These are phyloP conservation scores for Exophiala bonariae DNA, from an alignment of 2,329 filamentous ascomycete genomes.

Conservation along the genomic window DNA sequence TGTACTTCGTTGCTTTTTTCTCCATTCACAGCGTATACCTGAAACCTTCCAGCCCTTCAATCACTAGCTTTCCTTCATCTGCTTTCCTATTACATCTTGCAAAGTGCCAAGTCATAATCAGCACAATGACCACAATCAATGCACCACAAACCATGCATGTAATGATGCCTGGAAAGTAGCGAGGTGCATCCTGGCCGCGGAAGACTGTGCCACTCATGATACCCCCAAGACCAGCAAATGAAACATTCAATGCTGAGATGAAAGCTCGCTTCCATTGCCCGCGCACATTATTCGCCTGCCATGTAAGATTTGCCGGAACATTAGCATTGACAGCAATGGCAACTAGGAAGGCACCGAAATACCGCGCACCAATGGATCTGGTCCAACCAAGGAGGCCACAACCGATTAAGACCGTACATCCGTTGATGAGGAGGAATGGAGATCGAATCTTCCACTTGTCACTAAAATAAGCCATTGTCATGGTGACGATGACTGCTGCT, in stretches of 20 bases:
- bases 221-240: constrained; percentile 63
- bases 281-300: constrained; percentile 1
- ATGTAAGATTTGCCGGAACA: constrained; percentile 1
- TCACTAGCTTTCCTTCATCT: constrained; percentile 44
- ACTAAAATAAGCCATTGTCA: constrained; percentile 50
- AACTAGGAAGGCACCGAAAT: constrained; percentile 1
- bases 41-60: constrained; percentile 47
- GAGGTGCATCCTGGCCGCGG: constrained; percentile 41
- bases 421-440: constrained; percentile 49
- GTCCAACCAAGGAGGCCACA: constrained; percentile 41
- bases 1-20: too few species aligned
- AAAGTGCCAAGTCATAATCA: constrained; percentile 55
- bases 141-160: constrained; percentile 44
- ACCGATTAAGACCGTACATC: constrained; percentile 50
- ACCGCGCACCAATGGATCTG: constrained; percentile 56
- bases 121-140: constrained; percentile 56
- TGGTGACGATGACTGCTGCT: constrained; percentile 63
- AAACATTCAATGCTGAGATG: constrained; percentile 58
- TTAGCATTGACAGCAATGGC: neutral
- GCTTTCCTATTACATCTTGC: constrained; percentile 52
- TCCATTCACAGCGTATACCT: constrained; percentile 34
- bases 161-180: constrained; percentile 32
- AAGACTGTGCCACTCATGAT: constrained; percentile 75
- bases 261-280: constrained; percentile 1
- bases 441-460: constrained; percentile 66